phyloP scores from a whole-genome alignment of 1,284 basidiomycete species.

The Cryptococcus hybrid region DNA sequence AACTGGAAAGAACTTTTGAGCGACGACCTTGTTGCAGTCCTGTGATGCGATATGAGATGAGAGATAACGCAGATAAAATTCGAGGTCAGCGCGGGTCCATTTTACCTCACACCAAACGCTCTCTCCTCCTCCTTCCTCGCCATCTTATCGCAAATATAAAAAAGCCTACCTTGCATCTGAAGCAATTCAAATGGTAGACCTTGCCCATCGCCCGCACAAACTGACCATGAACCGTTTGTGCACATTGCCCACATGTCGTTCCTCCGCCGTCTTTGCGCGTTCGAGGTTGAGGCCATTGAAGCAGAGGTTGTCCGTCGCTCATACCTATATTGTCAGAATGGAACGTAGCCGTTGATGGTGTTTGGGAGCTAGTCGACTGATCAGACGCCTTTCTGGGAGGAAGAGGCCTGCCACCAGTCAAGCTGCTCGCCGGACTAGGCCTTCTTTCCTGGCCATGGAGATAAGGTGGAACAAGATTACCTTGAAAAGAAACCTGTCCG shows the following conservation, averaged over 20 bases:
- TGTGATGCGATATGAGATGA: conserved; percentile 45
- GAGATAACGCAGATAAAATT: conserved; percentile 5
- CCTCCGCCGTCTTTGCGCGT: conserved; percentile 17
- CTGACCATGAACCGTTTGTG: conserved; percentile 61
- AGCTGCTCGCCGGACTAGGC: conserved; percentile 1
- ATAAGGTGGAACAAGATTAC: not conserved
- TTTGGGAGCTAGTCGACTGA: conserved; percentile 4
- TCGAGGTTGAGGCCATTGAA: conserved; percentile 18
- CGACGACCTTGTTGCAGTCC: conserved; percentile 96
- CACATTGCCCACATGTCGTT: conserved; percentile 46
- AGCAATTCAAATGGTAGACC: conserved; percentile 94
- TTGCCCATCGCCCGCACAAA: conserved; percentile 94
- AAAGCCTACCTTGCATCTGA: conserved; percentile 82
- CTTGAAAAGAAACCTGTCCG: not conserved
- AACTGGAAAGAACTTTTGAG: conserved; percentile 98
- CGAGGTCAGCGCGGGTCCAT: not conserved
- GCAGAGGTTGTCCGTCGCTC: conserved; percentile 9
- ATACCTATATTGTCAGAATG: not conserved
- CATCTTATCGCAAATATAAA: not conserved
- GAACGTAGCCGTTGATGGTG: not conserved
- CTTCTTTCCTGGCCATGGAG: conserved; percentile 1
- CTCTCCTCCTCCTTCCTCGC: not conserved
- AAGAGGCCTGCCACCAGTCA: not conserved
- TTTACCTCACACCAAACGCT: not conserved
- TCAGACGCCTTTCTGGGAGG: not conserved